Evolutionary conservation across 208 protist species (phyloP), one percentile per base, ranked within the genome.

Genomic region (Phytomonas francai): DNA sequence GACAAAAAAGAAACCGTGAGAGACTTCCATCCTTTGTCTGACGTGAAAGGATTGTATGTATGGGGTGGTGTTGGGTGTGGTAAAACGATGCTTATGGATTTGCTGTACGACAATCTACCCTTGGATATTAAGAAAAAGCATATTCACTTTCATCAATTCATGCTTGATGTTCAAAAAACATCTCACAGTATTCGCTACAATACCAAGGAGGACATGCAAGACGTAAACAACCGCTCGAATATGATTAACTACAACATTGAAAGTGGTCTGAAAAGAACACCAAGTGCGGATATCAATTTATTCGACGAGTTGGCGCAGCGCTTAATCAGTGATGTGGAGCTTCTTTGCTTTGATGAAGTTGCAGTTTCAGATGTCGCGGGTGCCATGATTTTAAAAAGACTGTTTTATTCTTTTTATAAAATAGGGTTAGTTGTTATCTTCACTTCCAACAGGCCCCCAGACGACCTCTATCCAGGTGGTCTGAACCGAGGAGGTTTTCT

Each of bases 91-190:
- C 61, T 98, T 39, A 98, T 98, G 97, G 95, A 98, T 67, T 67
- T 98, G 11, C 89, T 98, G 59, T 98, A 91, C 67, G 80, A 98
- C 25, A 84, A 93, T 56, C 74, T 68, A 4, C 86, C 91, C 8
- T 8, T 70, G 0, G 74, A 79, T 22, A 72, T 94, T 28, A 92
- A 94, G 56, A 98, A 97, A 73, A 77, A 75, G 29, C 83, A 96
- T 33, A 84, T 98, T 49, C 97, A 98, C 81, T 98, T 98, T 65
- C 91, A 98, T 74, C 84, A 95, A 58, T 98, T 98, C 64, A 98
- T 98, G 95, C 73, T 98, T 3, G 91, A 98, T 74, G 88, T 98
- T 56, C 93, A 98, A 51, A 79, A 84, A n/a, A 91, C 84, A 4
- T 79, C 81, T 0, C 88, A 97, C 64, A 68, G 74, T 0, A 88